Conservation (phyloP, 768 basidiomycete species). For the Suillus occidentalis region DNA sequence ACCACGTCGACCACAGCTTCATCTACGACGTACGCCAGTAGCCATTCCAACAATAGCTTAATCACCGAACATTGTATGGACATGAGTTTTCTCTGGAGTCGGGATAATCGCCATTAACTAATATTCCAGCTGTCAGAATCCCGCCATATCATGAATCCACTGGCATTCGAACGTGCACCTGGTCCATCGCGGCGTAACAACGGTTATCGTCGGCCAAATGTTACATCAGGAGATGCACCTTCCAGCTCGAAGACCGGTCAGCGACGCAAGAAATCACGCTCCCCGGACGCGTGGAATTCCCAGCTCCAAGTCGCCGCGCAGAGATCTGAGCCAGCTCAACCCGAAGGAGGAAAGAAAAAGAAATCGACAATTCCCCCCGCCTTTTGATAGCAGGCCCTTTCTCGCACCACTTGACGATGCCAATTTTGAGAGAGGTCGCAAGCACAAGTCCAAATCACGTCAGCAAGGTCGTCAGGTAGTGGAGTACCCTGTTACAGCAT, state of each 20-base stretch:
- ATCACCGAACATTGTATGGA: not conserved
- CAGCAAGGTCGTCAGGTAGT: constrained; percentile 22
- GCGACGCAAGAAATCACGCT: constrained; percentile 35
- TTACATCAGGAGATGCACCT: not conserved
- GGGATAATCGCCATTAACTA: not conserved
- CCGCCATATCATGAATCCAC: constrained; percentile 16
- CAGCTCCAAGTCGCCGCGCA: constrained; percentile 19
- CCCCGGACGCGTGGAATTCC: constrained; percentile 28
- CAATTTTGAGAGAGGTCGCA: constrained; percentile 33
- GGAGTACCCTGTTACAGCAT: constrained; percentile 19
- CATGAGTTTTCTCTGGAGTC: not conserved
- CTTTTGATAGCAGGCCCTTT: constrained; percentile 22
- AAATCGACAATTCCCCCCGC: constrained; percentile 18
- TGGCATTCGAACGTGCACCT: constrained; percentile 2
- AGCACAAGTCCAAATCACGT: constrained; percentile 29
- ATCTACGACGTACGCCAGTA: not conserved
- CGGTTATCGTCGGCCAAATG: constrained; percentile 21
- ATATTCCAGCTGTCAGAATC: not conserved
- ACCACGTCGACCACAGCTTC: constrained; percentile 3
- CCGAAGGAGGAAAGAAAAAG: constrained; percentile 32
- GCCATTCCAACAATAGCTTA: not conserved
- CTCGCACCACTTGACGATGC: constrained; percentile 29
- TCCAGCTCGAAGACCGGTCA: constrained; percentile 18
- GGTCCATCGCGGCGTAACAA: constrained; percentile 26
- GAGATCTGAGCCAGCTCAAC: constrained; percentile 23